Percentiles rank a stretch among this genome's conserved stretches.
phyloP scores from a whole-genome alignment of 2,329 filamentous ascomycete genomes.

The Phialemoniopsis sp. region DNA sequence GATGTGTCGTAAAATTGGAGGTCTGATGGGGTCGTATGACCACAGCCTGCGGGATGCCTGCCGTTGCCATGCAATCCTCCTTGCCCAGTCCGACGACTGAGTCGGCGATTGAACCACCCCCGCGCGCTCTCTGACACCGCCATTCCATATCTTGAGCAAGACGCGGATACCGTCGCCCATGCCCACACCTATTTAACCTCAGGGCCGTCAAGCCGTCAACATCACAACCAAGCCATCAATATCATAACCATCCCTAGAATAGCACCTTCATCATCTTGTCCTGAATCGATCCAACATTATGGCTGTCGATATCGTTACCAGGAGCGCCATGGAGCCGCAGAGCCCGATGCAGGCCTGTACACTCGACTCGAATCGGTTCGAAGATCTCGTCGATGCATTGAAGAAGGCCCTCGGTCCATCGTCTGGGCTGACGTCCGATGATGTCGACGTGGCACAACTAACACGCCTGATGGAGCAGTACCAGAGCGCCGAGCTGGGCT shows the following conservation, averaged over 20 bases:
- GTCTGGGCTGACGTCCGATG: slow-evolving; percentile 76
- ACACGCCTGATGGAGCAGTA: slow-evolving; percentile 72
- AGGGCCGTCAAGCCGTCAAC: not conserved
- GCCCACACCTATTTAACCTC: not conserved
- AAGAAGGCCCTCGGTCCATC: slow-evolving; percentile 72
- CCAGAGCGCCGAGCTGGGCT: slow-evolving; percentile 63
- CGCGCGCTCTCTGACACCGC: too few relatives aligned
- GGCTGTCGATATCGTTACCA: not conserved
- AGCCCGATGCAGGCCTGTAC: too few relatives aligned
- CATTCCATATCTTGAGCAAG: too few relatives aligned
- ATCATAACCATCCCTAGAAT: not conserved
- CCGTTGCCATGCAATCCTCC: too few relatives aligned
- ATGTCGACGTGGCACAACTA: slow-evolving; percentile 72
- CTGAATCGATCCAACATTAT: not conserved
- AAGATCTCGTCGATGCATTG: slow-evolving; percentile 68
- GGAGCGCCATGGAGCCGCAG: not conserved
- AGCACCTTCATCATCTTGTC: not conserved
- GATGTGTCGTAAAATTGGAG: too few relatives aligned
- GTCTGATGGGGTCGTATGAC: too few relatives aligned
- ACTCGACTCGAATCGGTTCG: slow-evolving; percentile 48
- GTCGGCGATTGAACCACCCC: too few relatives aligned
- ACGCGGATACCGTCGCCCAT: not conserved
- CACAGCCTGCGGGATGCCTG: too few relatives aligned
- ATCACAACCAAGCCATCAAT: not conserved
- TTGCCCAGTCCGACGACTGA: too few relatives aligned